A percentile compares a stretch with the other conserved stretches of the same genome.
These are phyloP conservation scores for Saccharomycopsis fermentans DNA, from an alignment of 805 yeast species.

Conservation along the genomic window DNA sequence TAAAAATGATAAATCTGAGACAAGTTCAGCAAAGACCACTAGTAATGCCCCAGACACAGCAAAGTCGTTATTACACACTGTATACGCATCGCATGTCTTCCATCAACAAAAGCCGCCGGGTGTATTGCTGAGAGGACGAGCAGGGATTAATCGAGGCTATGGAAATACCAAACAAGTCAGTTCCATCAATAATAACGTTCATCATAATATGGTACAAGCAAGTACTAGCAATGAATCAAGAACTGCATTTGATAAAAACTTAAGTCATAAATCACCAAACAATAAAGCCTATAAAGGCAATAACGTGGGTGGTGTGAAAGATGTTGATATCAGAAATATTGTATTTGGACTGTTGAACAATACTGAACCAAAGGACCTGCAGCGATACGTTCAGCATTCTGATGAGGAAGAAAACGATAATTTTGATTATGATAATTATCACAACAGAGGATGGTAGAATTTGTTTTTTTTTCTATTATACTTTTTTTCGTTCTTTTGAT, in stretches of 20 bases:
- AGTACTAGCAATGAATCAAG: neutral
- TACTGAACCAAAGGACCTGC: neutral
- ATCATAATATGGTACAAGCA: neutral
- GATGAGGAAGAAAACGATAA: constrained; percentile 5
- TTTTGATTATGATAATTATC: constrained; percentile 17
- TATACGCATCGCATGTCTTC: constrained; percentile 16
- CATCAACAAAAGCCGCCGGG: constrained; percentile 9
- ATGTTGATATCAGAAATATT: constrained; percentile 12
- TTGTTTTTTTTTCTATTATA: neutral
- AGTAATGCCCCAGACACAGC: constrained; percentile 17
- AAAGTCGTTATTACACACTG: constrained; percentile 13
- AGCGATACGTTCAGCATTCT: neutral
- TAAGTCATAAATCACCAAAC: neutral
- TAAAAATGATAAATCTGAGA: neutral
- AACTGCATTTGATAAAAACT: neutral
- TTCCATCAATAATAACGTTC: neutral
- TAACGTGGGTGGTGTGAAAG: neutral
- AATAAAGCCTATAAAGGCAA: neutral
- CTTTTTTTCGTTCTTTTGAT: neutral
- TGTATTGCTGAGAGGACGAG: neutral
- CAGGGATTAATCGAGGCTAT: neutral
- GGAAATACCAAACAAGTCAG: neutral
- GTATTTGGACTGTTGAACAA: constrained; percentile 9
- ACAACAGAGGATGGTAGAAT: constrained; percentile 17
- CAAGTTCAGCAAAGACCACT: neutral